These are phyloP conservation scores for Cladorrhinum sp. DNA, from an alignment of 2,329 filamentous ascomycete species.

Conservation along the genomic window DNA sequence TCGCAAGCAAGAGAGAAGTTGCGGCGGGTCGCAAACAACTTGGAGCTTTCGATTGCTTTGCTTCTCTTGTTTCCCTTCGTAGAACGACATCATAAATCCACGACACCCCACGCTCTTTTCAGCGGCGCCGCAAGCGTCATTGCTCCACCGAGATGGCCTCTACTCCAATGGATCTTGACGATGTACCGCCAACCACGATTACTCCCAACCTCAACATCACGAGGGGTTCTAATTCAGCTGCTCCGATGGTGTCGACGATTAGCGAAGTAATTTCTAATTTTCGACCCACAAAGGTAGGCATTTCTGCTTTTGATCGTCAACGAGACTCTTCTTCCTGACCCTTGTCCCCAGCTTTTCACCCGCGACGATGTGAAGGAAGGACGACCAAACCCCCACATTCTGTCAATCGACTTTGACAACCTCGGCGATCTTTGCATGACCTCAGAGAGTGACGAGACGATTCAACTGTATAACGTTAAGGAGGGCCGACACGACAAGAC, in stretches of 20 bases:
- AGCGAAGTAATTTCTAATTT: constrained; percentile 75
- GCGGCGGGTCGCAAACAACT: not conserved
- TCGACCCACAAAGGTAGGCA: constrained; percentile 71
- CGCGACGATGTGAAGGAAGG: constrained; percentile 54
- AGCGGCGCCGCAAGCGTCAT: not conserved
- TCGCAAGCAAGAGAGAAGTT: not conserved
- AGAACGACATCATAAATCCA: not conserved
- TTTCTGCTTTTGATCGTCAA: not conserved
- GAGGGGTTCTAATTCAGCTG: constrained; percentile 40
- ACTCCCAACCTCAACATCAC: constrained; percentile 48
- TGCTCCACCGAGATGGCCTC: constrained; percentile 45
- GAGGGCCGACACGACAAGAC: constrained; percentile 88
- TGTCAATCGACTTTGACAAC: constrained; percentile 95
- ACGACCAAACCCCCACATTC: constrained; percentile 60
- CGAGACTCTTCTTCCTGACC: not conserved
- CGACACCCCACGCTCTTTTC: not conserved
- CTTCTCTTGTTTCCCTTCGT: not conserved
- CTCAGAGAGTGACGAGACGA: constrained; percentile 87
- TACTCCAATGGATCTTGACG: constrained; percentile 57
- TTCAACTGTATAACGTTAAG: constrained; percentile 91
- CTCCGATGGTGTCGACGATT: constrained; percentile 58
- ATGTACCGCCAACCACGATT: constrained; percentile 39
- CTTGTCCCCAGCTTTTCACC: constrained; percentile 50
- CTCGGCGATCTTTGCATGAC: constrained; percentile 89
- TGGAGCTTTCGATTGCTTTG: not conserved